Evolutionary conservation across 2,329 filamentous ascomycete genomes (phyloP), one percentile per base, ranked within the genome.

Genomic region (Sclerotiophoma versabilis): DNA sequence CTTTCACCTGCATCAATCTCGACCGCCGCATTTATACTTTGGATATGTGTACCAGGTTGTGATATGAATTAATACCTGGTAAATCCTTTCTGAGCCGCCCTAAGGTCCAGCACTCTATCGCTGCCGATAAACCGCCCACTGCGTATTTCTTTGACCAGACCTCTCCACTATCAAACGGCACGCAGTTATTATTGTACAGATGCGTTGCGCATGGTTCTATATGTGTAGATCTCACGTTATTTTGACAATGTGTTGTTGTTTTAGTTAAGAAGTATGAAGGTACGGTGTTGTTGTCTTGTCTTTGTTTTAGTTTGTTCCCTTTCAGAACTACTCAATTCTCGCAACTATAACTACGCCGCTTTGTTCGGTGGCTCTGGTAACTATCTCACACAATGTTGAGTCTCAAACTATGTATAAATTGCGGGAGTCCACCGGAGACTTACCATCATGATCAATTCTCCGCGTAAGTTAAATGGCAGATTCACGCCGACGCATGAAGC

Each of bases 251-350:
- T 52, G 36, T 47, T 23, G n/a, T 30, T 42, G 10, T 3, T 42
- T 5, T 27, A 17, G 19, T 9, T 22, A 11, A 23, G 10, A 2
- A 17, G 6, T 17, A 32, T 20, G 15, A 22, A 34, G 17, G 3
- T 12, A 54, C 50, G 48, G 22, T 48, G 44, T 25, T n/a, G n/a
- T 33, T 38, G 19, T 48, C 29, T 45, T 20, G 29, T 22, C 50
- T 54, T 48, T 54, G 42, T 47, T 20, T 27, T 27, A 7, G n/a
- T 15, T 19, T 0, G 15, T 29, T 17, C 10, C 6, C n/a, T 37
- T 46, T n/a, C 23, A 4, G 19, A 26, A 22, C 7, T 14, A 26
- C 15, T 25, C 9, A 14, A 15, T 23, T 25, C 11, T 34, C 19
- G 20, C n/a, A 25, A 12, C n/a, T 42, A 26, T n/a, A 30, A 17